Base-by-base conservation (phyloP, 169 alveolate species). In the Pseudocohnilembus persalinus region DNA sequence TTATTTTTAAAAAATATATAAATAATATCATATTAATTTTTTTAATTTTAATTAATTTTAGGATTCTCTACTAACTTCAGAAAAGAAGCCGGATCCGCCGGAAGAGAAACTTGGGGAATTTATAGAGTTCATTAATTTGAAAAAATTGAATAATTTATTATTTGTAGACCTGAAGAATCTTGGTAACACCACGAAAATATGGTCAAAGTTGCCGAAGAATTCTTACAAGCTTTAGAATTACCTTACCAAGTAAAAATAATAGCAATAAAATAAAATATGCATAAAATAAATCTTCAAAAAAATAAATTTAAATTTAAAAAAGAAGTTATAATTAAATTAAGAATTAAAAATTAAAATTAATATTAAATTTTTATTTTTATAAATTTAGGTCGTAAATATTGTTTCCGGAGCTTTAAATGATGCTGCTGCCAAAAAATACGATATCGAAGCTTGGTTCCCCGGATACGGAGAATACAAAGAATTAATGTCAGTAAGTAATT, bases 21-120 rank as follows among this genome's bases (percentile, higher is more conserved):
- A n/a, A n/a, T n/a, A n/a, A n/a, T n/a, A n/a, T n/a, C n/a, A n/a
- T n/a, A n/a, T n/a, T n/a, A n/a, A n/a, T n/a, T n/a, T n/a, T n/a
- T n/a, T n/a, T n/a, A n/a, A n/a, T n/a, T n/a, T n/a, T n/a, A n/a
- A n/a, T n/a, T n/a, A n/a, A n/a, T 49, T 49, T 11, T 11, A 49
- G 68, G 68, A 35, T 73, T 94, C 68, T 98, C 99, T 73, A 93
- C 99, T 4, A 98, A 99, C 83, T 99, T 99, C 96, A 96, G 99
- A 86, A 98, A 98, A 93, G 99, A 99, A 94, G 99, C 99, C n/a
- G 99, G 99, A 27, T 99, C 99, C 63, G 99, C 98, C 88, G 99
- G 99, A 75, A 97, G 96, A 84, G 99, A 99, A 90, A 98, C 98
- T 34, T 97, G 99, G 99, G 99, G 99, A 24, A 97, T 99, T 31